Conservation (phyloP, 257 asterid species). For the Ehretia macrophylla region DNA sequence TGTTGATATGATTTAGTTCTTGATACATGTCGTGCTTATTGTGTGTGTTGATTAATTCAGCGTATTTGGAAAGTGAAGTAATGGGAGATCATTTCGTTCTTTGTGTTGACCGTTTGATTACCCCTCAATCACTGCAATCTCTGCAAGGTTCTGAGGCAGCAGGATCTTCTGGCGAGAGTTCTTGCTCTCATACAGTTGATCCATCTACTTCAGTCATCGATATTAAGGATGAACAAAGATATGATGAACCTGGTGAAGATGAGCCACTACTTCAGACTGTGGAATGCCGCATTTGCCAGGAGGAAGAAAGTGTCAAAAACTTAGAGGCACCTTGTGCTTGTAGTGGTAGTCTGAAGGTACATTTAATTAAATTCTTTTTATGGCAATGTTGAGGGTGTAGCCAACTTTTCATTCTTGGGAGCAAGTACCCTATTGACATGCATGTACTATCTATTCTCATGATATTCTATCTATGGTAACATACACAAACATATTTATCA, state of each 20-base stretch:
- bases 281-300: conserved; percentile 57
- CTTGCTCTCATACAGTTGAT: conserved; percentile 16
- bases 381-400: background rate
- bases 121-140: conserved; percentile 28
- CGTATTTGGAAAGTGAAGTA: conserved; percentile 5
- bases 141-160: conserved; percentile 16
- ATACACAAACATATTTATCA: too few relatives aligned
- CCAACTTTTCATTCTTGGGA: background rate
- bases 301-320: conserved; percentile 35
- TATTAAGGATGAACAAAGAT: conserved; percentile 15
- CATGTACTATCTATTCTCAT: too few relatives aligned
- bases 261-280: conserved; percentile 34
- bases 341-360: conserved; percentile 50
- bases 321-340: conserved; percentile 47
- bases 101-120: conserved; percentile 27
- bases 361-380: background rate
- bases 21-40: background rate
- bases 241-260: conserved; percentile 27
- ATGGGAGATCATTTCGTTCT: conserved; percentile 43
- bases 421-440: too few relatives aligned
- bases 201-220: conserved; percentile 24
- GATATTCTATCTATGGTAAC: too few relatives aligned
- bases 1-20: too few relatives aligned
- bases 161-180: conserved; percentile 19
- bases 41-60: background rate